A percentile compares a stretch with the other conserved stretches of the same genome.
Conservation (phyloP, 768 basidiomycete species). For the Galerina sulciceps region DNA sequence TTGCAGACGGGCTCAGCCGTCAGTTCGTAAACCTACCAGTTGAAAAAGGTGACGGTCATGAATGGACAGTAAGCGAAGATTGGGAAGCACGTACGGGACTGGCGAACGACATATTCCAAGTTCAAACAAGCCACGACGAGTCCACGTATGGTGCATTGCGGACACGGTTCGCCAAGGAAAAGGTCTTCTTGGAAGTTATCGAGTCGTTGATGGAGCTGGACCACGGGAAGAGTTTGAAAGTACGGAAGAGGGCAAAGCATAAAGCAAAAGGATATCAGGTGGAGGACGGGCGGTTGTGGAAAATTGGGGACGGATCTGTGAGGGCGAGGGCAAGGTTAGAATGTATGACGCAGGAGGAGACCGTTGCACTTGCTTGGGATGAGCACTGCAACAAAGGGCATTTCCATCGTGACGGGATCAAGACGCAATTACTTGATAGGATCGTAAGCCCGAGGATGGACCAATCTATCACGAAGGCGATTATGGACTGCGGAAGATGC, state of each 20-base stretch:
- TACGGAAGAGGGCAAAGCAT: conserved; percentile 24
- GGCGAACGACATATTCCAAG: conserved; percentile 17
- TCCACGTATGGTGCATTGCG: neutral
- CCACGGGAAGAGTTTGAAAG: conserved; percentile 9
- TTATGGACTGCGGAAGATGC: conserved; percentile 28
- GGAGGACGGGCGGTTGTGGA: conserved; percentile 31
- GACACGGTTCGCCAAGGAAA: conserved; percentile 24
- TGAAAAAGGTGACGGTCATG: conserved; percentile 27
- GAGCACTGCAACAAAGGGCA: conserved; percentile 32
- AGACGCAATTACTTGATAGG: conserved; percentile 29
- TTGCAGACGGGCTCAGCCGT: conserved; percentile 35
- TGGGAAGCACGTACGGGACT: conserved; percentile 26
- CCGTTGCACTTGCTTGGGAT: conserved; percentile 19
- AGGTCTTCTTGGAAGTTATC: conserved; percentile 26
- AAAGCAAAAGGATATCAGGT: conserved; percentile 28
- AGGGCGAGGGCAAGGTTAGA: conserved; percentile 25
- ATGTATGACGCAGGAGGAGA: conserved; percentile 32
- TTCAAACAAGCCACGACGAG: neutral
- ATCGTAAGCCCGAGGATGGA: conserved; percentile 32
- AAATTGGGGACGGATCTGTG: conserved; percentile 15
- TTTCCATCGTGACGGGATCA: conserved; percentile 36
- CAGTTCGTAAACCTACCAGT: conserved; percentile 17
- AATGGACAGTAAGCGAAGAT: conserved; percentile 34
- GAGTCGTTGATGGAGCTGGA: conserved; percentile 26
- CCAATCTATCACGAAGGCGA: conserved; percentile 24